Evolutionary conservation across 2,329 filamentous ascomycete genomes (phyloP), one percentile per base, ranked within the genome.

Genomic region (Ceratocystis diversiconidia): DNA sequence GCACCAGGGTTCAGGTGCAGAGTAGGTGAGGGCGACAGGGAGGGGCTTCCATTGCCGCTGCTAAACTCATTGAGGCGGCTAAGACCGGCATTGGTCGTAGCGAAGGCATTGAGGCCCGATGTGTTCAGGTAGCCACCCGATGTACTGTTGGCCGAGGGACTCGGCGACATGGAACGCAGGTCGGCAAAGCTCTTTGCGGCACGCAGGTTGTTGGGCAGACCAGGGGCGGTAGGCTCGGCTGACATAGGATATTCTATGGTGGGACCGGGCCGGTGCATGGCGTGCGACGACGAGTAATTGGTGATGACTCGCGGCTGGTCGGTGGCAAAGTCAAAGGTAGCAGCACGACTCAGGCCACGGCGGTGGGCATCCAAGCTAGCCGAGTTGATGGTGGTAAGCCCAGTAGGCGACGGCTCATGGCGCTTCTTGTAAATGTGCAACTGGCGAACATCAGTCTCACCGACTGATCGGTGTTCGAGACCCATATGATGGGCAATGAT

Each of bases 121-220:
- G 75, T 73, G 3, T 72, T 76, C 30, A 77, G 75, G 73, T 95
- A 96, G 78, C 90, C 95, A 5, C 90, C 90, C 19, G 90, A 90
- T 0, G 76, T 74, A 12, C 94, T 96, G 19, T 43, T 63, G 6
- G 87, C 87, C 2, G 89, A 92, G 5, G 94, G 92, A 70, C 92
- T 97, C 10, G 92, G 92, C 17, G 92, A 96, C 76, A 95, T 96
- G 1, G 92, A 95, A 69, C 92, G 88, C 69, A 99, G 79, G 73
- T 99, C 94, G 44, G 92, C 94, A 74, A 96, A 96, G 62, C 92
- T 97, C 79, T 97, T 97, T 68, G 92, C 94, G 32, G 90, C 90
- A 55, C 94, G 87, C 44, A 99, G 83, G 72, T 92, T 92, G 73
- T 90, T 87, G 61, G 88, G 84, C 41, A 86, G 85, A 32, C 78